A percentile compares a stretch with the other conserved stretches of the same genome.
Evolutionary conservation across 192 early-diverging fungal species (phyloP).

Genomic region (Dissophora globulifera): DNA sequence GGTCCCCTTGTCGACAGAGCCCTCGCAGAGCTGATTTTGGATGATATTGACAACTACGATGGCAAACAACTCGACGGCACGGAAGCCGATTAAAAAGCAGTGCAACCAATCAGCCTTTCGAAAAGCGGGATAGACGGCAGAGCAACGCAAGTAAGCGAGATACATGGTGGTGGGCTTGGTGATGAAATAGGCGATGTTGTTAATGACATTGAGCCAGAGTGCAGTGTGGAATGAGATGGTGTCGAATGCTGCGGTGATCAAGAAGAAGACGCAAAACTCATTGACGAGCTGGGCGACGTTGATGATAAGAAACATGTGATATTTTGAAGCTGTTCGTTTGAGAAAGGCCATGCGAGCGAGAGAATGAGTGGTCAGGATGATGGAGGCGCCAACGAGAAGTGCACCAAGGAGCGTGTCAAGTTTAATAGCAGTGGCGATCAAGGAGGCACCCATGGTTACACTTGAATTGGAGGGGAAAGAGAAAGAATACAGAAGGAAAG

Average conservation of each 20-base stretch:
- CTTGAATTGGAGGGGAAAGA: neutral
- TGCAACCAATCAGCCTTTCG: conserved; percentile 37
- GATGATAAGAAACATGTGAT: conserved; percentile 54
- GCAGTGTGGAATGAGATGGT: conserved; percentile 22
- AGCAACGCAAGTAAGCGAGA: conserved; percentile 51
- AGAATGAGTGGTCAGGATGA: conserved; percentile 48
- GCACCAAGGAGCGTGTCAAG: conserved; percentile 44
- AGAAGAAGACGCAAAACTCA: conserved; percentile 40
- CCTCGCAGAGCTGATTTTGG: conserved; percentile 40
- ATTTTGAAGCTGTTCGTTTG: conserved; percentile 43
- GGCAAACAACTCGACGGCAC: conserved; percentile 39
- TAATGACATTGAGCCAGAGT: conserved; percentile 50
- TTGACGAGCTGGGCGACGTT: conserved; percentile 52
- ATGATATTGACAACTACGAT: conserved; percentile 51
- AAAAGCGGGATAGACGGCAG: conserved; percentile 39
- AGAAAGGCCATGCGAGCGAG: conserved; percentile 48
- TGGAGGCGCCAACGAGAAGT: conserved; percentile 45
- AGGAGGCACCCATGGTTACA: conserved; percentile 33
- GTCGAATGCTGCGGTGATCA: conserved; percentile 42
- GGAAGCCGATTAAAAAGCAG: conserved; percentile 44
- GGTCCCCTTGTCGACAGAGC: conserved; percentile 35
- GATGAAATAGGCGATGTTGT: conserved; percentile 54
- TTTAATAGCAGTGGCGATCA: conserved; percentile 31
- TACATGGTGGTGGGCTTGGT: conserved; percentile 53
- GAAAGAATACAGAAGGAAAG: neutral